phyloP scores from a whole-genome alignment of 345 rosid species.

The Dipteronia dyeriana region DNA sequence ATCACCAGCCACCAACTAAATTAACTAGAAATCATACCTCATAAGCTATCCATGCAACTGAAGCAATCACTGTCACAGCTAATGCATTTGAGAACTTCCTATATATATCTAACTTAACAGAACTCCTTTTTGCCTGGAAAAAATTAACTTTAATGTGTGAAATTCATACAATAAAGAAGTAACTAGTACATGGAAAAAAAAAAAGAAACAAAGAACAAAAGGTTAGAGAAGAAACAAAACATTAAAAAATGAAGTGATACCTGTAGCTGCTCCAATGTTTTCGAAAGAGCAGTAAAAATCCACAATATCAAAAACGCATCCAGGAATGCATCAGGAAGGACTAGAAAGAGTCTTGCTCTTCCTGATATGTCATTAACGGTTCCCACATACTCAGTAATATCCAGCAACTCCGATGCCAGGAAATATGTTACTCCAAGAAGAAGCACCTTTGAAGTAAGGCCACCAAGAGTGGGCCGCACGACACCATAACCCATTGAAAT shows the following conservation, averaged over 20 bases:
- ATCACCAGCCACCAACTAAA: not conserved
- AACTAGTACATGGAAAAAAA: not conserved
- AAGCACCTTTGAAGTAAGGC: slow-evolving; percentile 92
- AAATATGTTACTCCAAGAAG: slow-evolving; percentile 87
- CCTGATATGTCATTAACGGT: slow-evolving; percentile 86
- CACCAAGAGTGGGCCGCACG: slow-evolving; percentile 95
- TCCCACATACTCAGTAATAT: slow-evolving; percentile 89
- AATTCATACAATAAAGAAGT: not conserved
- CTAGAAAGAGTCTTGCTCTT: slow-evolving; percentile 82
- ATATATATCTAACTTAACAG: slow-evolving; percentile 85
- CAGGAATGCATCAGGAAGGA: slow-evolving; percentile 88
- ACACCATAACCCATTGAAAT: slow-evolving; percentile 99
- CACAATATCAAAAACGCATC: slow-evolving; percentile 95
- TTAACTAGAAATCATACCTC: slow-evolving; percentile 54
- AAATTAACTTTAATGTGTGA: slow-evolving; percentile 13
- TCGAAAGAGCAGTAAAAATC: slow-evolving; percentile 89
- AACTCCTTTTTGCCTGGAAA: slow-evolving; percentile 71
- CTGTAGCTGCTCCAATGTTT: slow-evolving; percentile 87
- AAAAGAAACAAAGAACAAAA: not conserved
- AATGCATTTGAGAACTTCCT: slow-evolving; percentile 95
- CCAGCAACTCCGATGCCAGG: slow-evolving; percentile 84
- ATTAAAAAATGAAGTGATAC: slow-evolving; percentile 30
- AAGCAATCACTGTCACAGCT: slow-evolving; percentile 75
- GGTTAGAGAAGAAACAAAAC: not conserved
- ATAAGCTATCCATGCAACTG: slow-evolving; percentile 86